These are phyloP conservation scores for Heterobasidion parviporum DNA, from an alignment of 1,284 basidiomycete genomes.

Conservation along the genomic window DNA sequence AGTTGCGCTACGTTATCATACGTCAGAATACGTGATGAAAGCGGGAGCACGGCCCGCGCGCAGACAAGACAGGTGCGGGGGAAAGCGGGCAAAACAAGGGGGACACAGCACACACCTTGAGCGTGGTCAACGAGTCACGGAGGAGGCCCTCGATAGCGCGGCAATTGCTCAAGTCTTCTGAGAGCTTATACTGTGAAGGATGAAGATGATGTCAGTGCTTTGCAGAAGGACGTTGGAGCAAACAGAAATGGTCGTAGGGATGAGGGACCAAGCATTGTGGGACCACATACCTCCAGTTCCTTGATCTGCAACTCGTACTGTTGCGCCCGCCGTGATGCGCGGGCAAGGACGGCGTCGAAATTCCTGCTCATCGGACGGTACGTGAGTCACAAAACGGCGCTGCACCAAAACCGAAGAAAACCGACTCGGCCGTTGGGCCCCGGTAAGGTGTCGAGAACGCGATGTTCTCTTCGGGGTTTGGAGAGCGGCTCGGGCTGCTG, in stretches of 20 bases:
- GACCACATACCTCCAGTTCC: conserved; percentile 50
- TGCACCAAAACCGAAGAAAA: background rate
- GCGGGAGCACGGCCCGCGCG: no score
- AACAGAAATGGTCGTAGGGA: background rate
- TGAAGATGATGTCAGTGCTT: background rate
- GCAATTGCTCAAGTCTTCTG: conserved; percentile 63
- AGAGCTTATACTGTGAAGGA: conserved; percentile 42
- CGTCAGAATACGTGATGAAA: background rate
- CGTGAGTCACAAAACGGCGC: background rate
- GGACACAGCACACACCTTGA: conserved; percentile 37
- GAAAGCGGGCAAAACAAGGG: background rate
- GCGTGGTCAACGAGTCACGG: conserved; percentile 46
- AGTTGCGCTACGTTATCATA: conserved; percentile 36
- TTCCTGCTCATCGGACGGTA: conserved; percentile 12
- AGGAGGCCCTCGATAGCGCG: conserved; percentile 60
- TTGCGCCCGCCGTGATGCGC: conserved; percentile 40
- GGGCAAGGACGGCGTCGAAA: conserved; percentile 35
- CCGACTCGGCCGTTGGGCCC: background rate
- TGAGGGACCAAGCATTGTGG: background rate
- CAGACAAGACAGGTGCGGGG: background rate
- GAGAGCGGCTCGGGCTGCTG: background rate
- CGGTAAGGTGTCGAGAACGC: background rate
- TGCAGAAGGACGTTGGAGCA: background rate
- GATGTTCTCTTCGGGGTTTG: background rate
- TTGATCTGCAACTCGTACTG: conserved; percentile 59